These are phyloP conservation scores for Rubroboletus satanas DNA, from an alignment of 768 basidiomycete species.

Conservation along the genomic window DNA sequence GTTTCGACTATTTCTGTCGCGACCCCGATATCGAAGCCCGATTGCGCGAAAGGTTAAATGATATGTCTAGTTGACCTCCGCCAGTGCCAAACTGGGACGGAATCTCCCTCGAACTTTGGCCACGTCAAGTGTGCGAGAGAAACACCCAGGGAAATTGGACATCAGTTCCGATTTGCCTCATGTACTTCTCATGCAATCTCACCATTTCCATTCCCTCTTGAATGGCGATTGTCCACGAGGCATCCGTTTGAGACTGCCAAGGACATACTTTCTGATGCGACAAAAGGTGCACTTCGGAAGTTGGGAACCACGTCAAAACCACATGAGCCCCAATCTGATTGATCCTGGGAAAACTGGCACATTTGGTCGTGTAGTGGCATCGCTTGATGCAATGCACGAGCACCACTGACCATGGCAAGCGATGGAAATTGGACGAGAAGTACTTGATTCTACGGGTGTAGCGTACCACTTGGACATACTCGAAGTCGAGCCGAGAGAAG, in stretches of 20 bases:
- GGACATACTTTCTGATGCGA: not conserved
- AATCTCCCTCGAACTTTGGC: not conserved
- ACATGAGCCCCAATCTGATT: not conserved
- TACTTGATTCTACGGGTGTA: not conserved
- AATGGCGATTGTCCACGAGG: not conserved
- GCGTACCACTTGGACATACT: not conserved
- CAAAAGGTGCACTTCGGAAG: not conserved
- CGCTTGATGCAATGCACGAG: not conserved
- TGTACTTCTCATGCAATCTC: conserved; percentile 7
- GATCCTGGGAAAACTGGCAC: not conserved
- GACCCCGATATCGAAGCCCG: not conserved
- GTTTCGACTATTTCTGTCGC: not conserved
- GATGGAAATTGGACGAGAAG: not conserved
- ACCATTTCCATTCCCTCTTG: conserved; percentile 2
- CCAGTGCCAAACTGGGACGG: not conserved
- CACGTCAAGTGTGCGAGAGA: not conserved
- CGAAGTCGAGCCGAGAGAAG: not conserved
- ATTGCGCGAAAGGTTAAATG: not conserved
- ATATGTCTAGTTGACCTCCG: not conserved
- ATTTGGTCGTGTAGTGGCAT: not conserved
- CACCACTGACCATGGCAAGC: not conserved
- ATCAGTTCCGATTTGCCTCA: not conserved
- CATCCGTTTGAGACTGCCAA: not conserved
- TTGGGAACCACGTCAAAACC: not conserved
- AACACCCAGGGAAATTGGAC: not conserved